Base-by-base conservation (phyloP, 495 filamentous ascomycete species). In the Penicillium psychrofluorescens region DNA sequence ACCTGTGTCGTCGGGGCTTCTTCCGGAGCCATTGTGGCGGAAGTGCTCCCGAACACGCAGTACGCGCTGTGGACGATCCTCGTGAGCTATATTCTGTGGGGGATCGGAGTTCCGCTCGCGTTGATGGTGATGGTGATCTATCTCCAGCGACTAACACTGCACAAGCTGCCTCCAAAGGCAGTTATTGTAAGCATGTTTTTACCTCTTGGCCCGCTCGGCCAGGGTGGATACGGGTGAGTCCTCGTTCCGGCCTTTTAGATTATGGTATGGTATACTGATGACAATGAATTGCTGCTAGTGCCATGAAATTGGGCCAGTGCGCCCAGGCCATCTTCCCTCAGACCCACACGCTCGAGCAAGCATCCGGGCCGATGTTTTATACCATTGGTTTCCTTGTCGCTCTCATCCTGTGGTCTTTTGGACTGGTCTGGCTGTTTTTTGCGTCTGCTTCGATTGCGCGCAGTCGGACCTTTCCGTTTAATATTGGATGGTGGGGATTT, bases 401-500 rank as follows among this genome's bases (percentile, higher is more conserved):
- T 0, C 48, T 83, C 11, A 65, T 81, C 13, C 48, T 85, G 38
- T 84, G 81, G 82, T 68, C 74, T 0, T 81, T 81, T 49, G 78
- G 61, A 0, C 55, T 84, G 1, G 70, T 81, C 0, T 85, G 82
- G 81, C 60, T 84, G 1, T 74, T 78, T 51, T 76, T 84, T 40
- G 82, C 79, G 8, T 43, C 61, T 2, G 59, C 55, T 0, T 55
- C 64, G 1, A 59, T 68, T n/a, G 44, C 43, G 0, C 44, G 52
- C 5, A 70, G 32, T 8, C 64, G 53, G 39, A 67, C 49, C 10
- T 82, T 84, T 38, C 78, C 80, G 0, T 84, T 84, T 55, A 83
- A 83, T 42, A 76, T 83, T 52, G 80, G 80, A 1, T 84, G 80
- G 79, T 85, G 81, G 81, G 75, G 72, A 4, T 83, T 84, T 40